Evolutionary conservation across 2,329 filamentous ascomycete genomes (phyloP).

Genomic region (Diaporthe australafricana): DNA sequence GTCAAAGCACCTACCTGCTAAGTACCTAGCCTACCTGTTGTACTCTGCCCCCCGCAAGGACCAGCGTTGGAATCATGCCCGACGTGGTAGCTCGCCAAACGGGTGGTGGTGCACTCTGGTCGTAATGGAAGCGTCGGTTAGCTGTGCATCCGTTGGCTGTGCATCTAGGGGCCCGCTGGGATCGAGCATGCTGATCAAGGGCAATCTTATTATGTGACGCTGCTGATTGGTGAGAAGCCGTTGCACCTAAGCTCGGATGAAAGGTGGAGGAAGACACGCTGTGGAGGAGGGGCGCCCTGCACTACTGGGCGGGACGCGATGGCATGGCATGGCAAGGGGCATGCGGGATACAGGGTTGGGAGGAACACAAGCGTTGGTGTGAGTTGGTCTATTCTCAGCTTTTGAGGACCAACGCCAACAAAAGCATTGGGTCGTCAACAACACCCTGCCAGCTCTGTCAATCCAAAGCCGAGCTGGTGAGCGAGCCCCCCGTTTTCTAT

Average conservation of each 20-base stretch:
- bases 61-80: not conserved
- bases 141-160: not conserved
- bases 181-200: not conserved
- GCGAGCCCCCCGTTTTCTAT: not conserved
- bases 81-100: not conserved
- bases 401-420: constrained; percentile 5
- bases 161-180: not conserved
- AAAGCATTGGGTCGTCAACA: not conserved
- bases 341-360: not conserved
- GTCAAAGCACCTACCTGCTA: not conserved
- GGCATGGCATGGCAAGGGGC: not conserved
- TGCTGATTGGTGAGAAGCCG: constrained; percentile 2
- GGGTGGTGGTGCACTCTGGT: not conserved
- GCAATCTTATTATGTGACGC: not conserved
- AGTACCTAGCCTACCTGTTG: not conserved
- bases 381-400: not conserved
- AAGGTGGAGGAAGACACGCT: not conserved
- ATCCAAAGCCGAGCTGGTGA: not conserved
- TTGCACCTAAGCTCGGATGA: constrained; percentile 10
- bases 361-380: not conserved
- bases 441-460: not conserved
- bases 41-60: not conserved
- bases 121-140: constrained; percentile 10
- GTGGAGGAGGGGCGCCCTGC: not conserved
- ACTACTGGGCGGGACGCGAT: not conserved